phyloP scores from a whole-genome alignment of 1,284 basidiomycete genomes.

The Blastosporella zonata region DNA sequence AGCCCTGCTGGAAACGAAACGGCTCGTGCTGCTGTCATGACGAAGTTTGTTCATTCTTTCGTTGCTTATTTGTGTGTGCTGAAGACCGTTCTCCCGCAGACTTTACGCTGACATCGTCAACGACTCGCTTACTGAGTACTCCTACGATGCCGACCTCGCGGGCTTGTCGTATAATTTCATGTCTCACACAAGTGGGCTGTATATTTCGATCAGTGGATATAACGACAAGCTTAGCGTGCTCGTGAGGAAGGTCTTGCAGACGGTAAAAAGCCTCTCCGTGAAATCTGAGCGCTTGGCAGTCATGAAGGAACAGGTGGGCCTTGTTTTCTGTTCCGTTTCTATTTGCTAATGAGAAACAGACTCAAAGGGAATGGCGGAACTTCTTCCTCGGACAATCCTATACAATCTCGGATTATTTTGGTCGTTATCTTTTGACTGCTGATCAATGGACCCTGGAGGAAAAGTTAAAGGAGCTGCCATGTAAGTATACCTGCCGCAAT shows the following conservation, averaged over 20 bases:
- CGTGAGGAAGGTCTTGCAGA: slow-evolving; percentile 73
- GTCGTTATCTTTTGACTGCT: slow-evolving; percentile 68
- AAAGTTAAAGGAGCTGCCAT: slow-evolving; percentile 72
- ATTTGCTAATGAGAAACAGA: slow-evolving; percentile 35
- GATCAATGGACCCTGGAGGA: slow-evolving; percentile 81
- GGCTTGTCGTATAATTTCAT: slow-evolving; percentile 81
- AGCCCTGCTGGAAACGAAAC: slow-evolving; percentile 57
- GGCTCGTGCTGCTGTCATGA: slow-evolving; percentile 58
- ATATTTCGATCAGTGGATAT: slow-evolving; percentile 79
- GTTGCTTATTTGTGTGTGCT: neutral
- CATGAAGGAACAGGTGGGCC: slow-evolving; percentile 75
- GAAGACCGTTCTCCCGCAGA: slow-evolving; percentile 34
- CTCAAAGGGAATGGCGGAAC: slow-evolving; percentile 79
- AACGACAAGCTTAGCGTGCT: slow-evolving; percentile 91
- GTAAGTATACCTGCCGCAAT: slow-evolving; percentile 44
- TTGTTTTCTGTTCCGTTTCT: neutral
- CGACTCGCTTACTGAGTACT: slow-evolving; percentile 87
- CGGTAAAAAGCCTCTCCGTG: slow-evolving; percentile 68
- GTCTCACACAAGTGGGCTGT: slow-evolving; percentile 67
- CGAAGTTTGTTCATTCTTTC: slow-evolving; percentile 36
- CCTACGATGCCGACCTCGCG: slow-evolving; percentile 92
- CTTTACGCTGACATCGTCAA: slow-evolving; percentile 87
- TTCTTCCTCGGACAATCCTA: slow-evolving; percentile 87
- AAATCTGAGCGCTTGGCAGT: slow-evolving; percentile 75
- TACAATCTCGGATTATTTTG: slow-evolving; percentile 78